phyloP scores from a whole-genome alignment of 768 basidiomycete genomes.

The Hericium coralloides region DNA sequence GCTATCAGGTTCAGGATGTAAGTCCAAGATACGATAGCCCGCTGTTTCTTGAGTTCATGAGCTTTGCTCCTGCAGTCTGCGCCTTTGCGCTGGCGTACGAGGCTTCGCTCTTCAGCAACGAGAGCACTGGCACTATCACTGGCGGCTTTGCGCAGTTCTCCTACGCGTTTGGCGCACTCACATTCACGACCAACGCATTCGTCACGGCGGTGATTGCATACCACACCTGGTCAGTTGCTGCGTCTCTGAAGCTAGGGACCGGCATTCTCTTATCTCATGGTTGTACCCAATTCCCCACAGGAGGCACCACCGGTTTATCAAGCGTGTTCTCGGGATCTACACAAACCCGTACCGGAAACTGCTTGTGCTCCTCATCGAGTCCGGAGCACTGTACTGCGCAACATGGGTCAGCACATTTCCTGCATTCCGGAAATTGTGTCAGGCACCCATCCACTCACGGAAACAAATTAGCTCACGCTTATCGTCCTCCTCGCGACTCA shows the following conservation, averaged over 20 bases:
- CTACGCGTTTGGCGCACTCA: background rate
- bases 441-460: background rate
- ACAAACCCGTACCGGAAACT: conserved; percentile 1
- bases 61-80: background rate
- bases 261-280: too few species aligned
- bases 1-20: conserved; percentile 7
- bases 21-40: background rate
- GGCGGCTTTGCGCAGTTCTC: background rate
- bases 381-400: conserved; percentile 10
- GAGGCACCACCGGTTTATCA: background rate
- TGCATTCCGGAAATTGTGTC: background rate
- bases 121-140: background rate
- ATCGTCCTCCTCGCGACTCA: background rate
- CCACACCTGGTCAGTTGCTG: background rate
- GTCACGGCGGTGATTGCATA: background rate
- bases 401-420: conserved; percentile 1
- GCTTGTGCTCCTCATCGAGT: conserved; percentile 9
- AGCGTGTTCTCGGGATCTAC: background rate
- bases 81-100: background rate
- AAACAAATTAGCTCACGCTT: background rate
- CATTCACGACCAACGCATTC: background rate
- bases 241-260: too few species aligned
- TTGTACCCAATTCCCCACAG: background rate
- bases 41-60: background rate
- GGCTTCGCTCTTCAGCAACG: background rate